Conservation (phyloP, 768 basidiomycete species). For the Dictyophora rubrovolvata region DNA sequence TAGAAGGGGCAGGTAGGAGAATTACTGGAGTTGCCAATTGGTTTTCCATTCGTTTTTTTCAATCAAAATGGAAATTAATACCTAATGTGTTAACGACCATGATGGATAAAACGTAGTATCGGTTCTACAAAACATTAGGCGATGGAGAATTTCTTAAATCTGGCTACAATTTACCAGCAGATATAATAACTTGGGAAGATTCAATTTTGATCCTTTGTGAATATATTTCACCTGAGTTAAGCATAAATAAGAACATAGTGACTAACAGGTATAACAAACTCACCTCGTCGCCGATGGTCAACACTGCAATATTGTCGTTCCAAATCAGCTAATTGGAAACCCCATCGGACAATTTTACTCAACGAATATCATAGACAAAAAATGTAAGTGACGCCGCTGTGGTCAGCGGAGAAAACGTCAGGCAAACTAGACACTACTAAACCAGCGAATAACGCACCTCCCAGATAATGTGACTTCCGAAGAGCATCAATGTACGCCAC, state of each 20-base stretch:
- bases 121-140: neutral
- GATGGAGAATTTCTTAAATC: neutral
- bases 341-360: neutral
- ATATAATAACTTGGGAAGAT: neutral
- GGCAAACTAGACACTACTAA: no score
- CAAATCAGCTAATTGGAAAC: neutral
- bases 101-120: neutral
- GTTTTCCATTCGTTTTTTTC: neutral
- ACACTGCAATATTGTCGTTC: neutral
- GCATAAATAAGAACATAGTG: neutral
- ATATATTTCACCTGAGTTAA: neutral
- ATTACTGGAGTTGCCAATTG: neutral
- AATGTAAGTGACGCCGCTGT: constrained; percentile 1
- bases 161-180: neutral
- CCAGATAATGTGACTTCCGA: neutral
- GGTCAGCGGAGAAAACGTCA: neutral
- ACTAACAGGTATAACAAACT: neutral
- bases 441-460: neutral
- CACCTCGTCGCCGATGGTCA: constrained; percentile 1
- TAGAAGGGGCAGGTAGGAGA: neutral
- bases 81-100: neutral
- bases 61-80: neutral
- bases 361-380: neutral
- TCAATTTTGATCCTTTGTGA: neutral
- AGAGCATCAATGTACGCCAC: neutral